These are phyloP conservation scores for Isoetes engelmannii DNA, from an alignment of 83 land plant species.

Conservation along the genomic window DNA sequence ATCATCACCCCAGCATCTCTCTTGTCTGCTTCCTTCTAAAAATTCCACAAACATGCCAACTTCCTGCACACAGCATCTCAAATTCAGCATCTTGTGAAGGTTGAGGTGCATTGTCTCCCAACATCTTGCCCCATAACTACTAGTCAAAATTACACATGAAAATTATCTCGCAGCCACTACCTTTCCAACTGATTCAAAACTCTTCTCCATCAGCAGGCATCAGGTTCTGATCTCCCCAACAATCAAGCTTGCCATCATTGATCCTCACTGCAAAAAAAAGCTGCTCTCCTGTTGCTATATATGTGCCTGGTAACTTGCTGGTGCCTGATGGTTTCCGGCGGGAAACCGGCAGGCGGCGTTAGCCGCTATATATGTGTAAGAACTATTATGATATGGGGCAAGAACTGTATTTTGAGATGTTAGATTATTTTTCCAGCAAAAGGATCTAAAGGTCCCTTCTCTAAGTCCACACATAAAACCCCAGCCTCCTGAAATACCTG, in stretches of 20 bases:
- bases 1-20: conserved; percentile 48
- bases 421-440: conserved; percentile 39
- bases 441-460: conserved; percentile 34
- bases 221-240: conserved; percentile 37
- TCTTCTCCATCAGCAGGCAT: conserved; percentile 4
- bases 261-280: conserved; percentile 51
- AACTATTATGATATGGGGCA: conserved; percentile 6
- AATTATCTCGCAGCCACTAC: conserved; percentile 47
- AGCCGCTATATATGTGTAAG: conserved; percentile 43
- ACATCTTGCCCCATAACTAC: conserved; percentile 34
- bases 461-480: conserved; percentile 51
- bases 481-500: conserved; percentile 53
- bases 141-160: conserved; percentile 35
- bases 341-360: too few relatives aligned
- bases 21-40: conserved; percentile 15
- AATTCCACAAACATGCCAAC: conserved; percentile 44
- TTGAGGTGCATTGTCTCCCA: conserved; percentile 38
- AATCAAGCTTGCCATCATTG: conserved; percentile 35
- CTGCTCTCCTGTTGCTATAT: conserved; percentile 42
- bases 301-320: too few relatives aligned
- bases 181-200: conserved; percentile 17
- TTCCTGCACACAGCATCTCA: conserved; percentile 32
- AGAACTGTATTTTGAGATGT: conserved; percentile 43
- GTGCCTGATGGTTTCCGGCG: too few relatives aligned
- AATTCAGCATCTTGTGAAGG: conserved; percentile 19